Evolutionary conservation across 345 rosid genomes (phyloP).

Genomic region (Populus davidiana): DNA sequence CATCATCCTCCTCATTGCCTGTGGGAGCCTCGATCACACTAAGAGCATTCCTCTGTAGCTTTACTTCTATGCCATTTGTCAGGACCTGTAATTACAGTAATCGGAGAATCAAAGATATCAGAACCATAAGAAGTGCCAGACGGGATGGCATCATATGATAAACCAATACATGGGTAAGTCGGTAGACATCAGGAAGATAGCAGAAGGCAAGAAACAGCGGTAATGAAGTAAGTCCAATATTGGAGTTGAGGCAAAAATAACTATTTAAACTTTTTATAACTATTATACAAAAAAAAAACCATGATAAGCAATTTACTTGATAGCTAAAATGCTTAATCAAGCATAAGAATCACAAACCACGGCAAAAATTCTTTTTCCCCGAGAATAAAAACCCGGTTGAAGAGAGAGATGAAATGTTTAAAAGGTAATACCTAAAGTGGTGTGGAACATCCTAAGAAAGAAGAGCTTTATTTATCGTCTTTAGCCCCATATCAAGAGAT

Average conservation of each 20-base stretch:
- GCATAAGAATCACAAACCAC: not conserved
- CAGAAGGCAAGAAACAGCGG: not conserved
- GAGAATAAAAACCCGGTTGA: not conserved
- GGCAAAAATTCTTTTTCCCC: not conserved
- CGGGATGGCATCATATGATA: not conserved
- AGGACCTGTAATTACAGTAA: slow-evolving; percentile 61
- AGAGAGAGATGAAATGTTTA: not conserved
- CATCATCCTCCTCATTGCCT: slow-evolving; percentile 89
- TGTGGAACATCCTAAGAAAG: not conserved
- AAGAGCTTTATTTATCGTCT: not conserved
- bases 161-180: not conserved
- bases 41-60: slow-evolving; percentile 95
- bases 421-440: not conserved
- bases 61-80: slow-evolving; percentile 95
- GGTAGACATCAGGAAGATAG: not conserved
- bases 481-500: not conserved
- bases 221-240: not conserved
- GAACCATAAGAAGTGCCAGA: slow-evolving; percentile 1
- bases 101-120: slow-evolving; percentile 11
- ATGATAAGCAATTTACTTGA: not conserved
- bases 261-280: not conserved
- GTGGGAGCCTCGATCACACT: slow-evolving; percentile 96
- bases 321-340: not conserved
- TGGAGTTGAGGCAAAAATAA: not conserved
- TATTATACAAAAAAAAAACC: not conserved